Evolutionary conservation across 768 basidiomycete species (phyloP).

Genomic region (Hortiboletus campestris): DNA sequence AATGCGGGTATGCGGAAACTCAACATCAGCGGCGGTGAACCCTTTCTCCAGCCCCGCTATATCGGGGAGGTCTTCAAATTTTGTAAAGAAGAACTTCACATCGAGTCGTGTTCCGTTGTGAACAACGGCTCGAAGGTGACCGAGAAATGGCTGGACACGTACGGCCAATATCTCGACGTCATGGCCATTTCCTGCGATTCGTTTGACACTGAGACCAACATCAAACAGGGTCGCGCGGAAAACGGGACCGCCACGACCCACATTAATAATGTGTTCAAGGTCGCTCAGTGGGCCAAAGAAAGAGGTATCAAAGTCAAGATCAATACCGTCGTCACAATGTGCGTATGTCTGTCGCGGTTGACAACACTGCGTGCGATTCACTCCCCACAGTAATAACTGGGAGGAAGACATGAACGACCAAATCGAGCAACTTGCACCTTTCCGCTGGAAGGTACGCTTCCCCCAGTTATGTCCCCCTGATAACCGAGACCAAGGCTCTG

Average conservation of each 20-base stretch:
- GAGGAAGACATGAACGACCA: constrained; percentile 41
- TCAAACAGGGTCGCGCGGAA: constrained; percentile 34
- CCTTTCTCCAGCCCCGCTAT: constrained; percentile 37
- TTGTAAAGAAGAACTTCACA: constrained; percentile 36
- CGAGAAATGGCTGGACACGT: constrained; percentile 39
- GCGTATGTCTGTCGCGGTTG: not conserved
- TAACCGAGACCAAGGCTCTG: not conserved
- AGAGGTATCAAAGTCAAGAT: constrained; percentile 39
- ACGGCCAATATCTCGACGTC: constrained; percentile 39
- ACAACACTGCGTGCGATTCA: not conserved
- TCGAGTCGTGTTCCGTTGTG: constrained; percentile 37
- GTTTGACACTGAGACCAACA: constrained; percentile 37
- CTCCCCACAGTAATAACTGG: constrained; percentile 33
- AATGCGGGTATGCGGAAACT: constrained; percentile 37
- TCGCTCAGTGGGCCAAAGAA: constrained; percentile 35
- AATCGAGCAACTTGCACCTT: constrained; percentile 33
- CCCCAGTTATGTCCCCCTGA: not conserved
- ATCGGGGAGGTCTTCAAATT: constrained; percentile 39
- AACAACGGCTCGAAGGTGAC: constrained; percentile 42
- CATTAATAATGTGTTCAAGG: constrained; percentile 34
- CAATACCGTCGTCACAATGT: constrained; percentile 35
- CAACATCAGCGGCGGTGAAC: constrained; percentile 39
- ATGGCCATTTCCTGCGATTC: constrained; percentile 44
- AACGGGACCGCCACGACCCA: constrained; percentile 32
- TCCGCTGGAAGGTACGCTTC: constrained; percentile 39